These are phyloP conservation scores for Pterocarpus santalinus DNA, from an alignment of 306 rosid genomes.

Conservation along the genomic window DNA sequence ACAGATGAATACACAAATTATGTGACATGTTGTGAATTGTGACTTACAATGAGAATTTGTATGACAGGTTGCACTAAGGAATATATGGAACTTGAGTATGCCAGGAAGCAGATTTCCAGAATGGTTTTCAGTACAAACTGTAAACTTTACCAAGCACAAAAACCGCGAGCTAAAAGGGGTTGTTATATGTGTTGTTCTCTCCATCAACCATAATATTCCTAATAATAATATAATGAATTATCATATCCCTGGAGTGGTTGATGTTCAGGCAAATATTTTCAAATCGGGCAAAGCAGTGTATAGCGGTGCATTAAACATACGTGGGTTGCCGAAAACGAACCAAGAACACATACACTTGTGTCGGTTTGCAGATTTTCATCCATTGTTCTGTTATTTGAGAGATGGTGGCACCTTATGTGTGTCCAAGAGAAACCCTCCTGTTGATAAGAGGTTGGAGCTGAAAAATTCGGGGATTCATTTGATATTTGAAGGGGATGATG, in stretches of 20 bases:
- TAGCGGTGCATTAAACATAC: constrained; percentile 38
- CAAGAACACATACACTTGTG: constrained; percentile 65
- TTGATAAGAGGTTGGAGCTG: constrained; percentile 58
- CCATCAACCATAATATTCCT: constrained; percentile 53
- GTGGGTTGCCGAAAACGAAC: constrained; percentile 60
- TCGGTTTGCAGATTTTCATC: constrained; percentile 47
- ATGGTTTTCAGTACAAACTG: constrained; percentile 60
- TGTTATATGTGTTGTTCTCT: constrained; percentile 56
- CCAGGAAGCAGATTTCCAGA: constrained; percentile 71
- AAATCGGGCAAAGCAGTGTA: constrained; percentile 45
- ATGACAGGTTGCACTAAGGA: constrained; percentile 69
- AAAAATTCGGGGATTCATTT: constrained; percentile 58
- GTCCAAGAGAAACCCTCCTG: constrained; percentile 47
- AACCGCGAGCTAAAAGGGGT: constrained; percentile 57
- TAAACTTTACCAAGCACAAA: constrained; percentile 54
- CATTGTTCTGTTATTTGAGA: constrained; percentile 44
- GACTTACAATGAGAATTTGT: constrained; percentile 9
- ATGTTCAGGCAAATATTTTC: constrained; percentile 57
- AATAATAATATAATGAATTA: neutral
- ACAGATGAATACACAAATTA: neutral
- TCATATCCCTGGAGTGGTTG: constrained; percentile 40
- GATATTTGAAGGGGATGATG: constrained; percentile 71
- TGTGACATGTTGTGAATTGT: neutral
- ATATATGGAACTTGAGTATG: constrained; percentile 61
- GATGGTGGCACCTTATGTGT: constrained; percentile 59